Base-by-base conservation (phyloP, 176 grass and related monocot genomes). In the Ensete glaucum region DNA sequence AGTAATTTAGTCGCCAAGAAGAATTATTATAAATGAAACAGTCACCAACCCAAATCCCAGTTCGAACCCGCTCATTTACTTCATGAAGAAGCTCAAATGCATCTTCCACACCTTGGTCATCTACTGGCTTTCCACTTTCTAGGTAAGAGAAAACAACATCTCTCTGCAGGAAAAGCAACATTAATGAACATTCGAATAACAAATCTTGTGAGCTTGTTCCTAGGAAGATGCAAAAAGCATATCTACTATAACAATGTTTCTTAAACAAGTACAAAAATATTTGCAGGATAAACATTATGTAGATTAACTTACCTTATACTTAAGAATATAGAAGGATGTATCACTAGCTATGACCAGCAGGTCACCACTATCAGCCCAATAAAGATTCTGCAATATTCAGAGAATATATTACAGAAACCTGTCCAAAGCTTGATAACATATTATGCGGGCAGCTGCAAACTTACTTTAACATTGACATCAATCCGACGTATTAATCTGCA, bases 331-430 rank as follows among this genome's bases (percentile, higher is more conserved):
- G 78, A 99, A 99, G 55, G 90, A 99, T 77, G 95, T 81, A 82
- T 94, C 95, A 54, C 95, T 94, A 84, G 95, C 88, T 76, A 99
- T 94, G 78, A 86, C 83, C 76, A 99, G 84, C 79, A 99, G 83
- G 67, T 94, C 95, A 59, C 95, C 95, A n/a, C 95, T 91, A 81
- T 99, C 95, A 78, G 90, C 95, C 95, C 95, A 99, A 62, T 99
- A 94, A 9, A 99, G 64, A 21, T 99, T 99, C 95, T 99, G 82
- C 80, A 88, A 43, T 81, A 86, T 23, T 23, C 22, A 23, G 20
- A 15, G 34, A 74, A 69, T 48, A 69, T 14, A 64, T 59, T 69
- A 87, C 29, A 50, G 54, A 67, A 71, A 76, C 73, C 9, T 71
- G 16, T 50, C 34, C 1, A 67, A 26, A 74, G 14, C 1, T 15